Conservation (phyloP, 2,329 filamentous ascomycete genomes). For the Teratosphaeria viscida region DNA sequence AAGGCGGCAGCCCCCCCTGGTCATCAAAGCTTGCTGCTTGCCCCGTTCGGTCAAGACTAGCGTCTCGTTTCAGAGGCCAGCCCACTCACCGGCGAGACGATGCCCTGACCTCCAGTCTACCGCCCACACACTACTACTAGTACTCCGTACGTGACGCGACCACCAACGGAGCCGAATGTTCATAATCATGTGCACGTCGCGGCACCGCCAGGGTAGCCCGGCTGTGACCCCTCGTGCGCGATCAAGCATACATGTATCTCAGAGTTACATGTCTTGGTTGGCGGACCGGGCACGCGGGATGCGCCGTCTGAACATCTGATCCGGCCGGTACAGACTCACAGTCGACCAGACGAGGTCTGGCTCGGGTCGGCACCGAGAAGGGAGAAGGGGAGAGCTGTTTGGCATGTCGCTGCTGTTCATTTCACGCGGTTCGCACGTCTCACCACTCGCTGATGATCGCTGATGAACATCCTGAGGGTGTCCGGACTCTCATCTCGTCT, state of each 20-base stretch:
- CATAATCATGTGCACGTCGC: background rate
- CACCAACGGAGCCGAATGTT: background rate
- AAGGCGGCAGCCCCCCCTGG: background rate
- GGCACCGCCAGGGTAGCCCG: background rate
- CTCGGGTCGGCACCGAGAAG: background rate
- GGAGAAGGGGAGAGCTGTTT: background rate
- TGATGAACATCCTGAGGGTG: background rate
- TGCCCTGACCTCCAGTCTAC: background rate
- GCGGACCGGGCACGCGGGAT: conserved; percentile 1
- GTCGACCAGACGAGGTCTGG: background rate
- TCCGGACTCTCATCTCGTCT: conserved; percentile 5
- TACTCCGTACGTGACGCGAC: background rate
- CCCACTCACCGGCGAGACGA: background rate
- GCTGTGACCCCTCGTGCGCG: background rate
- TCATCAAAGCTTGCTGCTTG: background rate
- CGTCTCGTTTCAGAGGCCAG: conserved; percentile 3
- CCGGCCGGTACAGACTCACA: background rate
- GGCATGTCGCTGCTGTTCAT: background rate
- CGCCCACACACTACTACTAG: background rate
- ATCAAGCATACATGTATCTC: background rate
- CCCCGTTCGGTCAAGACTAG: background rate
- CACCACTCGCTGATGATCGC: background rate
- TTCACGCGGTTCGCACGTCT: background rate
- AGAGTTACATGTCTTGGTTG: background rate
- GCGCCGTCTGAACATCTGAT: conserved; percentile 4